Conservation (phyloP, 345 rosid species). For the Luvunga scandens region DNA sequence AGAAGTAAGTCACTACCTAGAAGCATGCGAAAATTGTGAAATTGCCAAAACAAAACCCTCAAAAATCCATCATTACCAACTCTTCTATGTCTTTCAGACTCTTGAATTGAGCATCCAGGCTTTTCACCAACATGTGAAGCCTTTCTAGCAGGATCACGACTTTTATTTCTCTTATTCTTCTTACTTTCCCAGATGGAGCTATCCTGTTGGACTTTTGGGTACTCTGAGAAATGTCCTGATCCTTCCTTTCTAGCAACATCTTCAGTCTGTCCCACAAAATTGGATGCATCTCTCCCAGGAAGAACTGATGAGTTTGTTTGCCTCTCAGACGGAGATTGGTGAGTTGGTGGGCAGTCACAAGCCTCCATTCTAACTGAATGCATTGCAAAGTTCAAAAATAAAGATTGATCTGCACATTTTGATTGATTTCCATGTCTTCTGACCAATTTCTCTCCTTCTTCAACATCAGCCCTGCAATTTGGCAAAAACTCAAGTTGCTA, state of each 20-base stretch:
- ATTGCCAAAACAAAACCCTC: slow-evolving; percentile 89
- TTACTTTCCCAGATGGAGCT: slow-evolving; percentile 54
- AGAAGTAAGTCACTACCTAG: slow-evolving; percentile 93
- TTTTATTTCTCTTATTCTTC: slow-evolving; percentile 51
- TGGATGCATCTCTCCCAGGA: slow-evolving; percentile 46
- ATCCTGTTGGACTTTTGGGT: slow-evolving; percentile 54
- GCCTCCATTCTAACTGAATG: slow-evolving; percentile 98
- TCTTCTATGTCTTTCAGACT: slow-evolving; percentile 78
- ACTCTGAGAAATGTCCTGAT: slow-evolving; percentile 35
- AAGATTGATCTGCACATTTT: slow-evolving; percentile 76
- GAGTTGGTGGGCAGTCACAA: slow-evolving; percentile 87
- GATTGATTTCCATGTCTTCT: slow-evolving; percentile 75
- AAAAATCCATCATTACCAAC: slow-evolving; percentile 68
- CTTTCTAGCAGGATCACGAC: slow-evolving; percentile 48
- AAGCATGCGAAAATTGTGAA: slow-evolving; percentile 96
- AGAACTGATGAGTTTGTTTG: slow-evolving; percentile 58
- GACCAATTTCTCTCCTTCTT: slow-evolving; percentile 86
- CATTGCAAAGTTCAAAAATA: slow-evolving; percentile 95
- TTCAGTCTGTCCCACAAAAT: slow-evolving; percentile 42
- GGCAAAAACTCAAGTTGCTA: slow-evolving; percentile 10
- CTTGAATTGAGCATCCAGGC: slow-evolving; percentile 64
- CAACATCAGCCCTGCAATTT: slow-evolving; percentile 74
- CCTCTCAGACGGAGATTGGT: slow-evolving; percentile 44
- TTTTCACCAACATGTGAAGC: slow-evolving; percentile 73
- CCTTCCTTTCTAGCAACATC: slow-evolving; percentile 39